phyloP scores from a whole-genome alignment of 2,329 filamentous ascomycete species.

The Ceratocystis papillata region DNA sequence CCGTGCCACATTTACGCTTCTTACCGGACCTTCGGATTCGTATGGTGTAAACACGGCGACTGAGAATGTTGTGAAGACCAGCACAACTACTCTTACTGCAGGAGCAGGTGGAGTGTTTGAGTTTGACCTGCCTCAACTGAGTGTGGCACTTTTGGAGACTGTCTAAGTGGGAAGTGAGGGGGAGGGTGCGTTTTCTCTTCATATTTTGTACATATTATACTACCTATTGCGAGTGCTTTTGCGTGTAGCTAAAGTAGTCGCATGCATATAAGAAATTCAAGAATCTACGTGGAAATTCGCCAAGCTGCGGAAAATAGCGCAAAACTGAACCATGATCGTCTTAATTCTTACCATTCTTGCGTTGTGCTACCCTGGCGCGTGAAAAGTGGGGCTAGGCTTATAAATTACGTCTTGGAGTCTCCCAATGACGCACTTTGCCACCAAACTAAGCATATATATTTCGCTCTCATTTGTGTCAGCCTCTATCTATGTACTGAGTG shows the following conservation, averaged over 20 bases:
- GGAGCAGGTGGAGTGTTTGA: constrained; percentile 39
- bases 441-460: neutral
- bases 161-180: neutral
- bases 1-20: constrained; percentile 36
- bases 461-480: neutral
- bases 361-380: neutral
- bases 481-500: neutral
- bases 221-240: neutral
- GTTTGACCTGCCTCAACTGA: constrained; percentile 45
- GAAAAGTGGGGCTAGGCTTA: neutral
- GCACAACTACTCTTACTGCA: constrained; percentile 34
- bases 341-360: neutral
- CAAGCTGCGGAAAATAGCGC: neutral
- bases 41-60: constrained; percentile 37
- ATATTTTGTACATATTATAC: neutral
- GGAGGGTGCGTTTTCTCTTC: neutral
- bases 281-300: neutral
- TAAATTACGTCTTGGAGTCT: constrained; percentile 16
- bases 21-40: constrained; percentile 36
- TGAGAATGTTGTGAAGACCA: constrained; percentile 41
- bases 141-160: constrained; percentile 46
- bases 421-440: constrained; percentile 9
- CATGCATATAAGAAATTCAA: neutral
- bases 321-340: neutral
- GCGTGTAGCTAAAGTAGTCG: neutral